phyloP scores from a whole-genome alignment of 108 stramenopile genomes.

The Fragilariopsis cylindrus region DNA sequence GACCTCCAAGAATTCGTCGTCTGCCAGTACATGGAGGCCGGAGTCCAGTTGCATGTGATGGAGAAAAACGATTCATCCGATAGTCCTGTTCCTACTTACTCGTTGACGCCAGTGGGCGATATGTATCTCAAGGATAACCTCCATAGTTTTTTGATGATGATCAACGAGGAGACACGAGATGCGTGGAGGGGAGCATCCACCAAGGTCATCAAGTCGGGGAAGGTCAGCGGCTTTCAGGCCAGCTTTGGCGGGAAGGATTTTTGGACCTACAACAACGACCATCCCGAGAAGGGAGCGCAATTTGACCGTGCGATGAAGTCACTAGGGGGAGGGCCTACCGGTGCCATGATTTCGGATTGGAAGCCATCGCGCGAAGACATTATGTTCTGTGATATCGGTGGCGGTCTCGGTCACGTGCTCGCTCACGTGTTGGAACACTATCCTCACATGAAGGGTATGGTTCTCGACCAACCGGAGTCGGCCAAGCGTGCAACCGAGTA shows the following conservation, averaged over 20 bases:
- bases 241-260: not conserved
- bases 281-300: slow-evolving; percentile 10
- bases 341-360: slow-evolving; percentile 10
- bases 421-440: slow-evolving; percentile 8
- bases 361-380: slow-evolving; percentile 6
- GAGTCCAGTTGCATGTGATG: not conserved
- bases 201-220: not conserved
- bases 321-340: not conserved
- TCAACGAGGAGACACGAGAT: not conserved
- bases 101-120: not conserved
- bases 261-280: not conserved
- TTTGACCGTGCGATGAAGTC: slow-evolving; percentile 8
- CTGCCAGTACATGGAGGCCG: slow-evolving; percentile 14
- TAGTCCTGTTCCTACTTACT: not conserved
- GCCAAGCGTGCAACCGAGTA: not conserved
- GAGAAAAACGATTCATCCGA: not conserved
- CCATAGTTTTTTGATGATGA: not conserved
- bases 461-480: not conserved
- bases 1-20: slow-evolving; percentile 6
- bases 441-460: slow-evolving; percentile 13
- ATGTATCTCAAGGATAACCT: not conserved
- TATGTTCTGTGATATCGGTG: slow-evolving; percentile 12
- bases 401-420: slow-evolving; percentile 1
- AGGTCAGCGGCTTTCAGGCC: not conserved
- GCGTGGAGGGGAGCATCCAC: slow-evolving; percentile 9